Base-by-base conservation (phyloP, 1,284 basidiomycete species). In the Fistulina hepatica region DNA sequence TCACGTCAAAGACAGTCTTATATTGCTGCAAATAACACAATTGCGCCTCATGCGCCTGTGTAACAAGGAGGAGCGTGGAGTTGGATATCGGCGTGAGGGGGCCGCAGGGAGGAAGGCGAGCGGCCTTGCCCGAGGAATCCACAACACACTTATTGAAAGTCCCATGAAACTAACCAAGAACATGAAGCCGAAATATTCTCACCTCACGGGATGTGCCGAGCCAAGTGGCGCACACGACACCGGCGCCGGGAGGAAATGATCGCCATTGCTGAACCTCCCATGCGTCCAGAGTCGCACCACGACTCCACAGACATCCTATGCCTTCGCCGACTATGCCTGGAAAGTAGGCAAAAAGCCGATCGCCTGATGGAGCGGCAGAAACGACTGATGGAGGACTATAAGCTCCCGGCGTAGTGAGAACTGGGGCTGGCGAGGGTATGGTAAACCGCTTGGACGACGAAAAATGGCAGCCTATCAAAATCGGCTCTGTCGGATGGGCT, bases 311-410 rank as follows among this genome's bases (percentile, higher is more conserved):
- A 48, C 81, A 83, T 4, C 67, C 74, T 21, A 70, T 52, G 6
- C 79, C 76, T 34, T 74, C 71, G 2, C 56, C 49, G 20, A 64
- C 65, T 21, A 57, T 59, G 22, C 74, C 64, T 9, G 81, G 77
- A 50, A 81, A 85, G 52, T 76, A 85, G 2, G 81, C 81, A 51
- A 83, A 85, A 3, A 86, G 51, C 70, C 71, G 77, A 31, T 68
- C 62, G 39, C 76, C 73, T 19, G 61, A 59, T 2, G 76, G 65
- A 9, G 73, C 71, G 17, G 73, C 63, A 6, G 70, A 67, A 36
- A 86, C 71, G 12, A 78, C 54, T 3, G 68, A 69, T 0, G 82
- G 76, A 7, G 82, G 71, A 12, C 67, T 66, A 51, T 75, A 84
- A 1, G 65, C 60, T 5, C 54, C 42, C 5, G 71, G 60, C 0